Evolutionary conservation across 805 yeast species (phyloP), one percentile per base, ranked within the genome.

Genomic region (Candida tibetensis): DNA sequence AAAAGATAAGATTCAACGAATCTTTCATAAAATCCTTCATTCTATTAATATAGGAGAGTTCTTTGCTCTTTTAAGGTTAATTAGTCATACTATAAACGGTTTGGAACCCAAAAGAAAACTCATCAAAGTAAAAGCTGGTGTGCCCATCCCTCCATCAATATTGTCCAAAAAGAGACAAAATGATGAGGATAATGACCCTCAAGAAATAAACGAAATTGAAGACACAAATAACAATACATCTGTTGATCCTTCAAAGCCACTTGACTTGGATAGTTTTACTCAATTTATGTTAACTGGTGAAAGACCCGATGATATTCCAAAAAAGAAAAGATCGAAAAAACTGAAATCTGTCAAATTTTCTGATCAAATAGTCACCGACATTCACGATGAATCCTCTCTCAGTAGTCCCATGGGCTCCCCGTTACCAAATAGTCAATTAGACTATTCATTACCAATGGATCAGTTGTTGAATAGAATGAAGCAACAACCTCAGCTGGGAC

Each of bases 41-140:
- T 74, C 84, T 3, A 71, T 91, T 39, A 89, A 87, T 51, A 81
- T 89, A 38, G 95, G 95, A 4, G 95, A 89, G 58, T 91, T 93
- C 62, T 93, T 85, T 64, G 96, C 95, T 0, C 72, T 88, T 26
- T 57, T 91, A 37, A 71, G 99, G 50, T 72, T 93, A 15, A 73
- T 89, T 10, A 76, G 95, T 14, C 96, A 87, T 57, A 69, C 82
- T 0, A 58, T 86, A 13, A 60, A 62, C 37, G 82, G 82, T 2
- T 50, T 60, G 23, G 55, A 70, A n/a, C 83, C 87, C 2, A 58
- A 69, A 18, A 64, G 87, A 45, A 60, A 66, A 16, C 61, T 80
- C 53, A 74, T 87, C 26, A 60, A 67, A 39, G 54, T 66, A 12
- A 58, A 61, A 41, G 85, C 95, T 0, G 77, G 85, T 0, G 76